Conservation (phyloP, 1,139 yeast genomes). For the Debaryomycetaceae sp. region DNA sequence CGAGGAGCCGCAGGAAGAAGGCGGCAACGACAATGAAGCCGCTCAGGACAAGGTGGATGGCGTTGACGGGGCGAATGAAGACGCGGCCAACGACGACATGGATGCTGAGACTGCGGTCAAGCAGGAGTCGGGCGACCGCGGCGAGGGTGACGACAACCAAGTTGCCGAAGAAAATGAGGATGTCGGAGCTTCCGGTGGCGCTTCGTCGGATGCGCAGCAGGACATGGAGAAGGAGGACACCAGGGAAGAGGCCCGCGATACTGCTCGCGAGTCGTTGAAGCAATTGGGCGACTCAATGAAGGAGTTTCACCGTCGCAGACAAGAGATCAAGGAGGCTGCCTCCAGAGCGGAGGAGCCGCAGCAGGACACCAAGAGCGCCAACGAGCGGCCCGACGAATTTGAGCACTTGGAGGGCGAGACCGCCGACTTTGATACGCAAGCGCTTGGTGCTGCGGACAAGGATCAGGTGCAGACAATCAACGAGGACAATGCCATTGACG, state of each 20-base stretch:
- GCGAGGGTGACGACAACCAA: conserved; percentile 74
- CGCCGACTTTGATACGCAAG: conserved; percentile 77
- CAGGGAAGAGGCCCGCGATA: conserved; percentile 62
- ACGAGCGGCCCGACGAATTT: conserved; percentile 78
- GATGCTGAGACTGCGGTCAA: conserved; percentile 67
- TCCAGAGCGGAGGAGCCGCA: conserved; percentile 39
- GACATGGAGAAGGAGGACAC: conserved; percentile 28
- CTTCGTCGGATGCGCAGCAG: conserved; percentile 45
- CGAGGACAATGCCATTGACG: conserved; percentile 85
- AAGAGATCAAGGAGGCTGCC: conserved; percentile 72
- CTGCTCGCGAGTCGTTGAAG: conserved; percentile 76
- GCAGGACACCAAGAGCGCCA: conserved; percentile 47
- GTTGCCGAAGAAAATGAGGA: conserved; percentile 65
- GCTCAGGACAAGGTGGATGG: conserved; percentile 31
- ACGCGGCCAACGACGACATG: conserved; percentile 49
- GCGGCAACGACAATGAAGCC: conserved; percentile 23
- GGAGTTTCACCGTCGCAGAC: conserved; percentile 87
- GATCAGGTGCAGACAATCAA: conserved; percentile 76
- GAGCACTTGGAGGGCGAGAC: conserved; percentile 88
- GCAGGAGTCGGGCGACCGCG: conserved; percentile 66
- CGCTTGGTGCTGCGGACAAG: conserved; percentile 82
- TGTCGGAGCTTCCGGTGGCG: conserved; percentile 66
- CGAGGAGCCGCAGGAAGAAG: conserved; percentile 17
- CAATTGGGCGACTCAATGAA: conserved; percentile 87
- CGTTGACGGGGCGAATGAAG: conserved; percentile 42